These are phyloP conservation scores for Clavispora asparagi DNA, from an alignment of 805 yeast species.

Conservation along the genomic window DNA sequence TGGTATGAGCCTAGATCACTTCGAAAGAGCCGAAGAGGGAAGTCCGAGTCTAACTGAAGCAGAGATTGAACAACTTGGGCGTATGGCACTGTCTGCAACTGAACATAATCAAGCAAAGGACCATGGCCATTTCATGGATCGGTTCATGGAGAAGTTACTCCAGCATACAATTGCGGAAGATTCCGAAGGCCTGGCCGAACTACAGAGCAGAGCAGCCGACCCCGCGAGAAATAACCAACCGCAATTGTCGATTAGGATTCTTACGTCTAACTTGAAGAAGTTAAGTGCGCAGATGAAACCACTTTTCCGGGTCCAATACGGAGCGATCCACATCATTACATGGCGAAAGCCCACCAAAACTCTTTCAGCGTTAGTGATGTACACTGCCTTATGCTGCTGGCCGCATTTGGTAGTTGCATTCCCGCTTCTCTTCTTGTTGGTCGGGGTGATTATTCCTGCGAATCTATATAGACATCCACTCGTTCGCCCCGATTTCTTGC, in stretches of 20 bases:
- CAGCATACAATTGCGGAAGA: conserved; percentile 46
- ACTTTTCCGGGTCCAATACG: conserved; percentile 58
- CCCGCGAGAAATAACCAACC: conserved; percentile 42
- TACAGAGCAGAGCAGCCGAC: conserved; percentile 40
- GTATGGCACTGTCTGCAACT: conserved; percentile 26
- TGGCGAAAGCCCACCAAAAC: conserved; percentile 80
- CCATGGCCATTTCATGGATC: conserved; percentile 51
- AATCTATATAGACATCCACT: conserved; percentile 66
- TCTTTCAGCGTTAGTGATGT: conserved; percentile 48
- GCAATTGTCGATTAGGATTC: conserved; percentile 50
- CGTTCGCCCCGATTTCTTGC: conserved; percentile 38
- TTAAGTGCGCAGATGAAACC: conserved; percentile 52
- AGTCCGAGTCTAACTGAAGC: conserved; percentile 16
- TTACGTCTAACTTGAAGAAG: conserved; percentile 54
- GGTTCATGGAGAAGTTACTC: conserved; percentile 48
- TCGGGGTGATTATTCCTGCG: conserved; percentile 64
- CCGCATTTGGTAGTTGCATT: conserved; percentile 63
- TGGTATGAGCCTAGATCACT: conserved; percentile 25
- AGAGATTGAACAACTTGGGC: conserved; percentile 22
- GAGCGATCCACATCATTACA: conserved; percentile 52
- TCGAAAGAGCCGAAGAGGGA: conserved; percentile 2
- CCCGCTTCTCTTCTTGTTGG: conserved; percentile 54
- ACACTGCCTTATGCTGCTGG: conserved; percentile 64
- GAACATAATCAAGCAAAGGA: conserved; percentile 16
- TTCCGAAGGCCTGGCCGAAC: conserved; percentile 41